Evolutionary conservation across 495 filamentous ascomycete genomes (phyloP).

Genomic region (Penicillium steckii): DNA sequence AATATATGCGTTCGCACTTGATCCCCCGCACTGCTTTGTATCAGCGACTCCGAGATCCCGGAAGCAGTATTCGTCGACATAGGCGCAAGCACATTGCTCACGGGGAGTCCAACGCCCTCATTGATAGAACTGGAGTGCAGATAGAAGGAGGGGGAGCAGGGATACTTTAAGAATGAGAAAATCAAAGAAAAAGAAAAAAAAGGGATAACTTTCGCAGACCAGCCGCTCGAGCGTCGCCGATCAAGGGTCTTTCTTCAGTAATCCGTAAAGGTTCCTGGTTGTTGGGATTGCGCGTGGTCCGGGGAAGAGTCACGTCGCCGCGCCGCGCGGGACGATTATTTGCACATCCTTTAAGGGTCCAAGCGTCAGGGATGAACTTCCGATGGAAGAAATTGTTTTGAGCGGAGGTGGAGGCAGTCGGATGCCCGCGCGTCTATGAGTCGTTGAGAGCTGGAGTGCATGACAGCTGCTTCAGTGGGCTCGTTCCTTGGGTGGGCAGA

Average conservation of each 20-base stretch:
- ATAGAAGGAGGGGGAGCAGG: not conserved
- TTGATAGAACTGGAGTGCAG: not conserved
- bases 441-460: not conserved
- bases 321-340: no score
- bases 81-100: constrained; percentile 10
- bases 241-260: not conserved
- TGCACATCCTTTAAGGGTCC: not conserved
- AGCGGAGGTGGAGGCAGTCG: not conserved
- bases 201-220: not conserved
- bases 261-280: not conserved
- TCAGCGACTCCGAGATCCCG: constrained; percentile 7
- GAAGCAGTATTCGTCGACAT: constrained; percentile 15
- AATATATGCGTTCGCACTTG: constrained; percentile 20
- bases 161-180: not conserved
- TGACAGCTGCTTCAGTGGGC: constrained; percentile 1
- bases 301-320: not conserved
- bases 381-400: not conserved
- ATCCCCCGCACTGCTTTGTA: not conserved
- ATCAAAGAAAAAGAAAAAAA: not conserved
- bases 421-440: not conserved
- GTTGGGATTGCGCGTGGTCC: not conserved
- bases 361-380: not conserved
- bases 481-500: constrained; percentile 2
- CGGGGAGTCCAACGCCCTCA: not conserved
- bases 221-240: constrained; percentile 1